phyloP scores from a whole-genome alignment of 345 rosid species.

The Linum lewisii region DNA sequence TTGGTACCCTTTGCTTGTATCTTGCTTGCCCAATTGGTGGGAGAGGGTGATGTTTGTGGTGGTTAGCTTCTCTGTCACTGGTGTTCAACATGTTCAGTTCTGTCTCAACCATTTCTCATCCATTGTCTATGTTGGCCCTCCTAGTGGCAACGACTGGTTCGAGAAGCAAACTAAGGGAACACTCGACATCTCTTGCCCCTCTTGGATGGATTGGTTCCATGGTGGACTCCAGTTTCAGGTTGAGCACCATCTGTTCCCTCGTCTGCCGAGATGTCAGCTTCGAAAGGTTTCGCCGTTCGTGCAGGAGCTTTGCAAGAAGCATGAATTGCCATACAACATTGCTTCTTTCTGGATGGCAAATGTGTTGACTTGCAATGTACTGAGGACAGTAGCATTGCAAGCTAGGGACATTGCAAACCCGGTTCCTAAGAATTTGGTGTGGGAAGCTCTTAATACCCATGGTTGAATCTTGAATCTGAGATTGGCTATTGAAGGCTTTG shows the following conservation, averaged over 20 bases:
- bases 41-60: constrained; percentile 42
- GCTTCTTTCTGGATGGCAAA: constrained; percentile 46
- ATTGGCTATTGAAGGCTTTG: too few relatives aligned
- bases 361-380: constrained; percentile 28
- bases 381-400: constrained; percentile 39
- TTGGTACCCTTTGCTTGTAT: constrained; percentile 49
- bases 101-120: constrained; percentile 52
- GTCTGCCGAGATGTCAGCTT: constrained; percentile 43
- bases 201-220: constrained; percentile 81
- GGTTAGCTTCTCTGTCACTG: constrained; percentile 33
- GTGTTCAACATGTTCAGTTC: constrained; percentile 52
- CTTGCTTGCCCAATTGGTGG: constrained; percentile 42
- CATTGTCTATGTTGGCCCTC: constrained; percentile 40
- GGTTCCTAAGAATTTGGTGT: constrained; percentile 41
- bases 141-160: constrained; percentile 39
- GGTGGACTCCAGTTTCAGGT: constrained; percentile 73
- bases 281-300: constrained; percentile 39
- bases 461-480: too few relatives aligned
- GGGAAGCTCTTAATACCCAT: constrained; percentile 52
- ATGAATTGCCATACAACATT: constrained; percentile 30
- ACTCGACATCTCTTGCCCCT: constrained; percentile 35
- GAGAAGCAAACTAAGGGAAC: constrained; percentile 41
- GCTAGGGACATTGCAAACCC: constrained; percentile 35
- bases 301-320: constrained; percentile 49
- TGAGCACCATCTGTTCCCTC: constrained; percentile 65